phyloP scores from a whole-genome alignment of 208 protist species.

The Paratrypanosoma confusum region DNA sequence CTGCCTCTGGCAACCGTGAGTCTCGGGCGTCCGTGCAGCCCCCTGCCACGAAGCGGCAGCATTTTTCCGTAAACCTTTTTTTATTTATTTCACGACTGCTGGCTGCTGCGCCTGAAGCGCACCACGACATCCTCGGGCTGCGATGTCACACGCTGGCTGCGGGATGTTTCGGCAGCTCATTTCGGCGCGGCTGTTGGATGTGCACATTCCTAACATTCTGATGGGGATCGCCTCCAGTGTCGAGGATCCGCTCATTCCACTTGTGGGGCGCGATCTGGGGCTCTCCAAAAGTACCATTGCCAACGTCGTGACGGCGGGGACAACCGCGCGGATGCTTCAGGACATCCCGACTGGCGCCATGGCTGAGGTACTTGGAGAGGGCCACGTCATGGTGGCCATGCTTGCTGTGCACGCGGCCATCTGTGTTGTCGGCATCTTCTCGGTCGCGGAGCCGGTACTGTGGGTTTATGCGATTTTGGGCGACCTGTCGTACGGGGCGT shows the following conservation, averaged over 20 bases:
- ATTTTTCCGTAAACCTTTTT: neutral
- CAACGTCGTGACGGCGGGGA: constrained; percentile 37
- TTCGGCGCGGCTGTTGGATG: constrained; percentile 50
- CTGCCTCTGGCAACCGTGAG: too few species aligned
- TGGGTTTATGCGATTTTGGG: constrained; percentile 43
- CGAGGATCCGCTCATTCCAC: constrained; percentile 61
- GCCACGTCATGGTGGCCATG: constrained; percentile 38
- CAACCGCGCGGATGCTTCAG: constrained; percentile 34
- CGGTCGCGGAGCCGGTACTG: constrained; percentile 14
- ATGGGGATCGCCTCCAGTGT: constrained; percentile 57
- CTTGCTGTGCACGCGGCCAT: constrained; percentile 32
- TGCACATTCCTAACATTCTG: constrained; percentile 70
- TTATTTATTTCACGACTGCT: constrained; percentile 1
- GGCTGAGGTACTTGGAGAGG: constrained; percentile 54
- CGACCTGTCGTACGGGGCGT: constrained; percentile 52
- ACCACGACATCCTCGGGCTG: too few species aligned
- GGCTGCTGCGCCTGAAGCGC: too few species aligned
- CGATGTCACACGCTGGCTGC: too few species aligned
- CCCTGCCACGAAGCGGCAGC: too few species aligned
- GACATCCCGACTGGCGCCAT: constrained; percentile 63
- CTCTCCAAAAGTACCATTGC: constrained; percentile 34
- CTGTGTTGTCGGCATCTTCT: constrained; percentile 19
- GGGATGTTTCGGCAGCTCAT: too few species aligned
- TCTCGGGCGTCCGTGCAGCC: too few species aligned
- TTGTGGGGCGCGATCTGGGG: constrained; percentile 48